Base-by-base conservation (phyloP, 1,284 basidiomycete species). In the Schizopora paradoxa region DNA sequence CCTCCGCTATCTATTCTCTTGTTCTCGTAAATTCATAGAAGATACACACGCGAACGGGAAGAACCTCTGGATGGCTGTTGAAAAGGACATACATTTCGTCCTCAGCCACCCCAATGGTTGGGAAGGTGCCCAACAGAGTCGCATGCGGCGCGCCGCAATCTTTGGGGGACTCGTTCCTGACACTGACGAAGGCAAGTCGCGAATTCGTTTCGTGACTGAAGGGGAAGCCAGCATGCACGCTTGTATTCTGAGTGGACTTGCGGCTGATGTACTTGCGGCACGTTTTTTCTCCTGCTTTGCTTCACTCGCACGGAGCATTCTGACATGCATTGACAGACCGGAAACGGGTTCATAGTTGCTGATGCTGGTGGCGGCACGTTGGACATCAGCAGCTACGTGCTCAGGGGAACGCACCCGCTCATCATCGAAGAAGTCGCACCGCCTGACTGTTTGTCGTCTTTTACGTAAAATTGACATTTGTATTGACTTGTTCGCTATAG, bases 291-390 rank as follows among this genome's bases (percentile, higher is more conserved):
- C 29, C 46, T 29, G 34, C 41, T 27, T 31, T 37, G 25, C 39
- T 34, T 34, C 53, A 84, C 80, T 78, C 79, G 56, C n/a, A n/a
- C 73, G 6, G 14, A 16, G 22, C 21, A 18, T 25, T 29, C 19
- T 23, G 21, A 19, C n/a, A 14, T 16, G 28, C 32, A 13, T 39
- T 31, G 14, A 10, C 21, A 46, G 40, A 77, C 81, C 7, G 82
- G 75, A 56, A 78, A 83, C 51, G 82, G 82, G 2, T 86, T 87
- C 63, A 67, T 87, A 18, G 79, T 88, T 27, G 82, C 79, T 13
- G 86, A 88, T 59, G 85, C 85, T 2, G 85, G 86, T 48, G 86
- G 86, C 45, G 85, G 85, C 26, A 88, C 85, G 0, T 70, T 87
- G 32, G 85, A 88, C 59, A 82, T 88, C 55, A 84, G 81, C 51